Evolutionary conservation across 2,329 filamentous ascomycete genomes (phyloP), one percentile per base, ranked within the genome.

Genomic region (Pseudocercospora vitis): DNA sequence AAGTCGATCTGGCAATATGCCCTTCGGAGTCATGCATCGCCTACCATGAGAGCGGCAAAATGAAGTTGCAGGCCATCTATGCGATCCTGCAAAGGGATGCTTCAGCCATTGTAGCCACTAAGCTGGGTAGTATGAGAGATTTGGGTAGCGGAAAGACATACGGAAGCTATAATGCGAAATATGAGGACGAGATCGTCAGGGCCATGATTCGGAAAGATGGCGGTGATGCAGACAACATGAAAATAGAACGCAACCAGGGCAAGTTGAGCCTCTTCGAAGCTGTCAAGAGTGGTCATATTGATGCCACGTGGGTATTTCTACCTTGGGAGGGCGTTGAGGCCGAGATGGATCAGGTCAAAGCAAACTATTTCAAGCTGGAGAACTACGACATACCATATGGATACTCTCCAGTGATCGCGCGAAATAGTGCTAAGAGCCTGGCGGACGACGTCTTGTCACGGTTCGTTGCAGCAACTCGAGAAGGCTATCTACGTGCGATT

Each of bases 291-390:
- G 66, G 66, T 1, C 40, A 56, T n/a, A 48, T 68, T 3, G 67
- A 69, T 53, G 65, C 65, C 0, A 69, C 67, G 1, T 69, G 67
- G 67, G 57, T 68, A 33, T 68, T 69, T 48, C 32, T 68, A 39
- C 66, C 67, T 9, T 69, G 67, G 67, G 67, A 69, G 45, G 65
- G 66, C 2, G 60, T 68, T 6, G 65, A 68, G 44, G 65, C 66
- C 1, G 61, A 64, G 56, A 28, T 61, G 11, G 59, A 66, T 6
- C 62, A 61, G 3, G 50, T 59, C 2, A 47, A 61, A 16, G 47
- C 61, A 35, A 56, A 63, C 19, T 51, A 55, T 19, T 68, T 66
- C 52, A 55, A 46, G 24, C 37, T 63, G 23, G 60, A 59, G 31
- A 65, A 67, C 33, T 64, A 58, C 42, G 64, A 56, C 11, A 60